Evolutionary conservation across 2,329 filamentous ascomycete genomes (phyloP), one percentile per base, ranked within the genome.

Genomic region (Neofusicoccum laricinum): DNA sequence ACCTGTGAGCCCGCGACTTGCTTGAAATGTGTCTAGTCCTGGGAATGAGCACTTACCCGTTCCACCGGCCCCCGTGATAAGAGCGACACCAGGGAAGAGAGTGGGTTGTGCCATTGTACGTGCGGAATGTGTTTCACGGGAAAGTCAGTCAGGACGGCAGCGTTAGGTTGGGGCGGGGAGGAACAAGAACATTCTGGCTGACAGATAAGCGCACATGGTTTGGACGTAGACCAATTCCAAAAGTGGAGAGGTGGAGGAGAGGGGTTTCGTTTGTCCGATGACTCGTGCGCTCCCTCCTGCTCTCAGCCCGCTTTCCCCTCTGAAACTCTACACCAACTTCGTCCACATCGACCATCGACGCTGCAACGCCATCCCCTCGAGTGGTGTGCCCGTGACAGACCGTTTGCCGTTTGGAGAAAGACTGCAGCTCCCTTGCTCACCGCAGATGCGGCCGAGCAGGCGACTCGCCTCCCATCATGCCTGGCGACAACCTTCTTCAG

Each of bases 61-160:
- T 57, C 73, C 73, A 57, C 73, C 74, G 41, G 75, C 73, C 19
- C 75, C 74, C 5, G 75, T 76, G 12, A 76, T 65, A 2, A 76
- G 64, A 41, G 73, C 73, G 38, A 74, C 71, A 49, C 73, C 74
- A 19, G 69, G 69, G 21, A 76, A 65, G 4, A 65, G 40, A 21
- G 57, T 49, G 11, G 38, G 11, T 4, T 45, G 21, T 3, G 51
- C 45, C 62, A 64, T 64, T 41, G 41, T 12, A 4, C 10, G 10
- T n/a, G 1, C 3, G 41, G 15, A 10, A 19, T 4, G 30, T 36
- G 30, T n/a, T 14, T 19, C 21, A 10, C 36, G n/a, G n/a, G n/a
- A n/a, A n/a, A n/a, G n/a, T n/a, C n/a, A n/a, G n/a, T n/a, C n/a
- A n/a, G n/a, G n/a, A n/a, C n/a, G n/a, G n/a, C n/a, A n/a, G n/a